Conservation (phyloP, 164 flowering plant genomes). For the Stephania cephalantha region DNA sequence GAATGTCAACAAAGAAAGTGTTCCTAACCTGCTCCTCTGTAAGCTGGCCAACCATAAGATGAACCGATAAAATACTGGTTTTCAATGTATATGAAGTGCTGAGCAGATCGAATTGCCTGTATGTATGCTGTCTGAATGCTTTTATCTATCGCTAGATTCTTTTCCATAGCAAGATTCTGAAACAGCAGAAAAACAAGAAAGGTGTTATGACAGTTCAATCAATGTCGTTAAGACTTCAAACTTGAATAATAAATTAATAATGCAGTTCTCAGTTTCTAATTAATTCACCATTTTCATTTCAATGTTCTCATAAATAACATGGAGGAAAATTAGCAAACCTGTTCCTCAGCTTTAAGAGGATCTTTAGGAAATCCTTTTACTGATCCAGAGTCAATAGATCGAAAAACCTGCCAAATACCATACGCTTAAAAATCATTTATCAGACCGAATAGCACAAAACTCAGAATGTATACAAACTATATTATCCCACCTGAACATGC, state of each 20-base stretch:
- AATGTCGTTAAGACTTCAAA: neutral
- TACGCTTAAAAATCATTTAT: constrained; percentile 8
- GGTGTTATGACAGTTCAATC: too few species aligned
- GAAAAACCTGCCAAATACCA: constrained; percentile 45
- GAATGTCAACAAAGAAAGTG: neutral
- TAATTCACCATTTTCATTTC: neutral
- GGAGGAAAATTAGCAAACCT: constrained; percentile 30
- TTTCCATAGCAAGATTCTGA: constrained; percentile 63
- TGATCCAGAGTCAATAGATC: constrained; percentile 89
- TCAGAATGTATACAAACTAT: neutral
- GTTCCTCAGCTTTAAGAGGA: constrained; percentile 23
- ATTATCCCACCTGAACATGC: constrained; percentile 70
- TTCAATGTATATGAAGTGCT: constrained; percentile 75
- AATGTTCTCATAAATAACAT: neutral
- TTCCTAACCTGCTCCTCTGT: constrained; percentile 61
- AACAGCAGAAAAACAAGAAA: constrained; percentile 12
- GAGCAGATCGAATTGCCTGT: constrained; percentile 79
- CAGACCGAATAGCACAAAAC: constrained; percentile 5
- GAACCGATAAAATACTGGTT: constrained; percentile 82
- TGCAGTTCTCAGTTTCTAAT: neutral
- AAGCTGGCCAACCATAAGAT: constrained; percentile 79
- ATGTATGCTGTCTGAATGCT: constrained; percentile 85
- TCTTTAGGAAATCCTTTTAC: constrained; percentile 57
- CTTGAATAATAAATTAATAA: constrained; percentile 1
- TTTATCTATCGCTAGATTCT: constrained; percentile 55